Evolutionary conservation across 2,329 filamentous ascomycete species (phyloP), one percentile per base, ranked within the genome.

Genomic region (Thelonectria olida): DNA sequence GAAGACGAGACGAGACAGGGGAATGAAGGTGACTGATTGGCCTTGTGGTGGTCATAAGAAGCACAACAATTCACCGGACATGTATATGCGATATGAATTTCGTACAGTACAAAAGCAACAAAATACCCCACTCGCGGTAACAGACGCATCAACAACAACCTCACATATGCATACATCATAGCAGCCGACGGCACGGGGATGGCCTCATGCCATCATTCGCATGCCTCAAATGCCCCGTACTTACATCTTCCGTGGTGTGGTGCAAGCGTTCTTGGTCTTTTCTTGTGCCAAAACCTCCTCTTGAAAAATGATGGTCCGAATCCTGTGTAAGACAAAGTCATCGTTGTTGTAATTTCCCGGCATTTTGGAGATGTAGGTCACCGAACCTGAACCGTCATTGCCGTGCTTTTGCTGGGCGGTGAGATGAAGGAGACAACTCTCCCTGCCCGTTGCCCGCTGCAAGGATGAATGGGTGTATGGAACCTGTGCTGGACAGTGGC

Each of bases 401-500:
- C 47, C 39, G 58, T 61, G 36, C 54, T 41, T 27, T 42, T 17
- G 42, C n/a, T 47, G 36, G 52, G 52, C 58, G 58, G 58, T 61
- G 58, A 55, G 52, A 23, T 50, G 45, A 59, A 36, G 42, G 34
- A 61, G 41, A 27, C n/a, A 61, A 45, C 47, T 49, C 39, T 56
- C 47, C 25, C 36, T 19, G 31, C 47, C 19, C 13, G 48, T 36
- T 56, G 34, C 9, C 23, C 34, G 42, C 31, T 44, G 39, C 39
- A 61, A 55, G 45, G 47, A 52, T 61, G 39, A 17, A 54, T 51
- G 52, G 45, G 51, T 52, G 49, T 25, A 51, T 52, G 47, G 47
- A 56, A 34, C 52, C 47, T 56, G 52, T 45, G 58, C 57, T 60
- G 51, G 51, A 44, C 57, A 50, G 42, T 61, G 39, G 52, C 47